Evolutionary conservation across 805 yeast species (phyloP).

Genomic region (Metschnikowia bowlesiae): DNA sequence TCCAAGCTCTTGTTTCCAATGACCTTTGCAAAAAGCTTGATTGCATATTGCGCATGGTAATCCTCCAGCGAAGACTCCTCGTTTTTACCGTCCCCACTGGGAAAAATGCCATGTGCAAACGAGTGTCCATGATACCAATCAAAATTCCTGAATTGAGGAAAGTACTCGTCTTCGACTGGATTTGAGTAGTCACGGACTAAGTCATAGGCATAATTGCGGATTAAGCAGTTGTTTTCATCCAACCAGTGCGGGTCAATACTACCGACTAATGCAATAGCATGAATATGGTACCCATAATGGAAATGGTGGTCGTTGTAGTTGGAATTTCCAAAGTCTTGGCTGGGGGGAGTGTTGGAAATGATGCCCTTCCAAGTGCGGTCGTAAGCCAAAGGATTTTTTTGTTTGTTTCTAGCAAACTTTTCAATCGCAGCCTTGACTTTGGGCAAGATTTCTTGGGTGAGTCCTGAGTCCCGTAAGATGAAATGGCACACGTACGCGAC

Average conservation of each 20-base stretch:
- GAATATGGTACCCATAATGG: constrained; percentile 71
- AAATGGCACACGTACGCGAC: constrained; percentile 68
- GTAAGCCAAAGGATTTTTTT: constrained; percentile 68
- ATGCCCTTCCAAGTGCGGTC: constrained; percentile 79
- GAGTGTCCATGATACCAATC: constrained; percentile 79
- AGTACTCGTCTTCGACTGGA: constrained; percentile 51
- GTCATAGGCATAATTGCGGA: constrained; percentile 49
- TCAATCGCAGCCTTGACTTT: constrained; percentile 64
- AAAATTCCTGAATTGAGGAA: constrained; percentile 65
- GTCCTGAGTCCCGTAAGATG: constrained; percentile 51
- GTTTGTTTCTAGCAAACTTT: constrained; percentile 65
- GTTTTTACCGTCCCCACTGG: constrained; percentile 72
- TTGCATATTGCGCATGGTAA: constrained; percentile 64
- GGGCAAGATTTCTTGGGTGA: constrained; percentile 50
- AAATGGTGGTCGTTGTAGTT: constrained; percentile 73
- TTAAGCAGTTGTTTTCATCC: constrained; percentile 25
- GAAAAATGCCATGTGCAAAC: constrained; percentile 70
- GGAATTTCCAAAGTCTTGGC: constrained; percentile 69
- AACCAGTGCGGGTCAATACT: constrained; percentile 47
- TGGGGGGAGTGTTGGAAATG: constrained; percentile 61
- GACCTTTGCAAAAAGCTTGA: constrained; percentile 61
- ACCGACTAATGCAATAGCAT: constrained; percentile 63
- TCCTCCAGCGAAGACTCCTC: constrained; percentile 75
- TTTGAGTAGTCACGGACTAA: constrained; percentile 66
- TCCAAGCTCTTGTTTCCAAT: constrained; percentile 51